These are phyloP conservation scores for Ulota crispa DNA, from an alignment of 225 moss, liverwort and hornwort genomes.

Conservation along the genomic window DNA sequence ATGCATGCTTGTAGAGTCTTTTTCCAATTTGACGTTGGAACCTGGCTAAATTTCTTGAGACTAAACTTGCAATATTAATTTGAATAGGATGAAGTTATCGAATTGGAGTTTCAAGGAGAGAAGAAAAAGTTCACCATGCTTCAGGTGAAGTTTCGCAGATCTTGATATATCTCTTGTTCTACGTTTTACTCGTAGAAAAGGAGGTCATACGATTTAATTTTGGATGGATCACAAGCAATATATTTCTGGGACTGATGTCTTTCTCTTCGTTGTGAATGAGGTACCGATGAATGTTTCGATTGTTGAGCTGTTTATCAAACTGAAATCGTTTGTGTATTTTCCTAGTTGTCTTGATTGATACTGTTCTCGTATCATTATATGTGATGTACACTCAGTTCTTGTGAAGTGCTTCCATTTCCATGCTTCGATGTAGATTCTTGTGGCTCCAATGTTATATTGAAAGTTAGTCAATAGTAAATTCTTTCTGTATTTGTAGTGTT, in stretches of 20 bases:
- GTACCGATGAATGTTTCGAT: background rate
- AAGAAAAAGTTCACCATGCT: conserved; percentile 86
- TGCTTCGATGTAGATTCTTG: background rate
- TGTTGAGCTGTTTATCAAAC: background rate
- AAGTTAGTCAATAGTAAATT: background rate
- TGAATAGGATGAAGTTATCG: conserved; percentile 74
- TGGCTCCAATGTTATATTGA: background rate
- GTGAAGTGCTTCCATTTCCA: background rate
- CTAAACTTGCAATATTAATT: conserved; percentile 13
- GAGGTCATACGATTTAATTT: background rate
- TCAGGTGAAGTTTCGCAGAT: conserved; percentile 41
- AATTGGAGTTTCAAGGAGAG: conserved; percentile 92
- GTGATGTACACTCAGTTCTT: background rate
- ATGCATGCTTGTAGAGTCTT: background rate
- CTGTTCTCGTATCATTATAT: background rate
- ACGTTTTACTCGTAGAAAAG: background rate
- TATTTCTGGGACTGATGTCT: background rate
- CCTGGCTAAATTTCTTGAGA: conserved; percentile 9
- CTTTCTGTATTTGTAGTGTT: background rate
- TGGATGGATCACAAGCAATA: background rate
- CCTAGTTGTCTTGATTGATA: background rate
- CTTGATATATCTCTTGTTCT: background rate
- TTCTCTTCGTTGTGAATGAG: background rate
- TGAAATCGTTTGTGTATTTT: background rate
- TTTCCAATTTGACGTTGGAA: background rate